Conservation (phyloP, 2,329 filamentous ascomycete species). For the Hypoxylon sp. region DNA sequence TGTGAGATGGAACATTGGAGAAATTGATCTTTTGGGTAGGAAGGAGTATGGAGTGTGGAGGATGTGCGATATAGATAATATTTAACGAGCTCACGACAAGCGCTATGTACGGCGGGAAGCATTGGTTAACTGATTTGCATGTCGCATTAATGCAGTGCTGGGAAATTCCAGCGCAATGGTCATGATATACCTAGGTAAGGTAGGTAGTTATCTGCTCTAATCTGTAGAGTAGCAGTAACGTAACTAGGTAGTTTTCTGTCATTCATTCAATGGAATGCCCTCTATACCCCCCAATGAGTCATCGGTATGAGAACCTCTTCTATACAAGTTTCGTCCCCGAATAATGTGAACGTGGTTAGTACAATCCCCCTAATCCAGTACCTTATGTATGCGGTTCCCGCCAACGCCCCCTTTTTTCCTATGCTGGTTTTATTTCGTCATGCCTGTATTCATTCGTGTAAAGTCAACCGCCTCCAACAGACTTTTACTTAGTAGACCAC, state of each 20-base stretch:
- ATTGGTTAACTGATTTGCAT: constrained; percentile 1
- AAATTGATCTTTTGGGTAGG: not conserved
- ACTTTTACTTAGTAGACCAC: not conserved
- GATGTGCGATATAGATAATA: constrained; percentile 4
- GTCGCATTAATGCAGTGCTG: not conserved
- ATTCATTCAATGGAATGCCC: constrained; percentile 10
- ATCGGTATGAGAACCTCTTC: not conserved
- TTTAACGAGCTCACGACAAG: constrained; percentile 32
- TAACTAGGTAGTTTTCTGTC: constrained; percentile 5
- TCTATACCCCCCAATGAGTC: constrained; percentile 6
- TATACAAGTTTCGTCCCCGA: constrained; percentile 10
- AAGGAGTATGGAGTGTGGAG: not conserved
- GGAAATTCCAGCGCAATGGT: not conserved
- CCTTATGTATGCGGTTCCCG: constrained; percentile 20
- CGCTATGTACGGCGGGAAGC: not conserved
- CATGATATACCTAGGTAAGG: not conserved
- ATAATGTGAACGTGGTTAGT: not conserved
- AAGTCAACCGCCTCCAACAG: not conserved
- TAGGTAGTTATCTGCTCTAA: not conserved
- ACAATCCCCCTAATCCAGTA: constrained; percentile 19
- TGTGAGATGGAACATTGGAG: constrained; percentile 55
- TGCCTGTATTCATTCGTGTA: constrained; percentile 5
- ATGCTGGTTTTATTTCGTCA: constrained; percentile 13
- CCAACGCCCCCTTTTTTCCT: constrained; percentile 24
- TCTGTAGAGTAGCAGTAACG: not conserved